Base-by-base conservation (phyloP, 2,329 filamentous ascomycete species). In the Sphaerulina musiva region DNA sequence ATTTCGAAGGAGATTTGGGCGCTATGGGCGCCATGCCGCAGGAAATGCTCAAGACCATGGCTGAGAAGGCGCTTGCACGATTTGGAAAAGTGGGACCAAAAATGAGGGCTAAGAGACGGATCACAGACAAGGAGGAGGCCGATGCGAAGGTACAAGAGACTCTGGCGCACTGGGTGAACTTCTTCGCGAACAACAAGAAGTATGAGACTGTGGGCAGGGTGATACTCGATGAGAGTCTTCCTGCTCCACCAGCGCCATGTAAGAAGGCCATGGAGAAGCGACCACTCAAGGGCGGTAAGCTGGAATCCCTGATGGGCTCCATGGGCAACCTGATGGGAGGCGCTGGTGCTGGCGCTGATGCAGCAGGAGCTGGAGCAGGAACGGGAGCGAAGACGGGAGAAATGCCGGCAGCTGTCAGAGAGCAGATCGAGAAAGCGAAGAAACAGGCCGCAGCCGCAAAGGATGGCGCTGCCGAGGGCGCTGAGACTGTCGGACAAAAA, bases 141-240 rank as follows among this genome's bases (percentile, higher is more conserved):
- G 64, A 76, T 46, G 75, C 76, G 47, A 74, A 77, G 46, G 91
- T 90, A 9, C 74, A 74, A 69, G 73, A 78, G 61, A 79, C 81
- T 68, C 83, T 88, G 3, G 70, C 80, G 56, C 80, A 83, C 34
- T 81, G 82, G 34, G 75, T 96, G 53, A 74, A 79, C 68, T 66
- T 67, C 41, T 67, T 67, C 36, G 43, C 20, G 31, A 46, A 48
- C 4, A 63, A 62, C 45, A 57, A 43, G 9, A 67, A 66, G 58
- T 67, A 67, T 34, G 49, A 51, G 50, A 51, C 52, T 11, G 64
- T 64, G 4, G 65, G 65, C 4, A 53, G 43, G 14, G 62, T 67
- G 31, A 53, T 62, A 14, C 47, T 53, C 38, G 61, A 60, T 46
- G 62, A 57, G 26, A 61, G 9, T 9, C 48, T 44, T 12, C 61